A percentile compares a stretch with the other conserved stretches of the same genome.
phyloP scores from a whole-genome alignment of 192 early-diverging fungal genomes.

The Coemansia sp. region DNA sequence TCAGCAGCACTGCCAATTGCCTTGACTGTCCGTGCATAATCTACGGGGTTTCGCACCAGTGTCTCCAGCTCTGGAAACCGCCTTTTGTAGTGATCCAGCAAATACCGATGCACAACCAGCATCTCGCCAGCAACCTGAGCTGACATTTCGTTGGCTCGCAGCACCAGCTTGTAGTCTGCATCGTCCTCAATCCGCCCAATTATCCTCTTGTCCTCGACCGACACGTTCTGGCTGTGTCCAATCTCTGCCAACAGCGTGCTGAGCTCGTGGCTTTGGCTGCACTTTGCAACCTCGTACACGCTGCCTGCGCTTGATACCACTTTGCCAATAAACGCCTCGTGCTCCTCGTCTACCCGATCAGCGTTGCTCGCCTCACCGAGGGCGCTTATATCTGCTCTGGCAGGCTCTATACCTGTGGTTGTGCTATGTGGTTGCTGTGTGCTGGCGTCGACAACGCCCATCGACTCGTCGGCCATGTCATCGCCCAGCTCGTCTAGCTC shows the following conservation, averaged over 20 bases:
- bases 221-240: conserved; percentile 6
- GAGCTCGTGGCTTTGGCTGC: conserved; percentile 63
- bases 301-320: conserved; percentile 44
- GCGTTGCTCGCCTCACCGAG: conserved; percentile 57
- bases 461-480: conserved; percentile 46
- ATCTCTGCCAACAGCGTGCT: conserved; percentile 62
- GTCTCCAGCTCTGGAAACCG: conserved; percentile 92
- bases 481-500: conserved; percentile 79
- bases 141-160: conserved; percentile 81
- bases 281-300: conserved; percentile 66
- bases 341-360: conserved; percentile 51
- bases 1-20: conserved; percentile 79
- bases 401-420: conserved; percentile 10
- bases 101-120: conserved; percentile 74
- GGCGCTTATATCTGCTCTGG: conserved; percentile 42
- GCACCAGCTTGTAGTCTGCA: conserved; percentile 84
- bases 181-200: conserved; percentile 61
- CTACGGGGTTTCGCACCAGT: conserved; percentile 82
- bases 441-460: conserved; percentile 2
- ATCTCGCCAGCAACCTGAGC: conserved; percentile 89
- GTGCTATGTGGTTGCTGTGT: conserved; percentile 27
- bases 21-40: conserved; percentile 85
- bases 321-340: conserved; percentile 37
- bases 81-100: conserved; percentile 79
- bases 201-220: neutral